Conservation (phyloP, 305 asterid species). For the Fraxinus paxiana region DNA sequence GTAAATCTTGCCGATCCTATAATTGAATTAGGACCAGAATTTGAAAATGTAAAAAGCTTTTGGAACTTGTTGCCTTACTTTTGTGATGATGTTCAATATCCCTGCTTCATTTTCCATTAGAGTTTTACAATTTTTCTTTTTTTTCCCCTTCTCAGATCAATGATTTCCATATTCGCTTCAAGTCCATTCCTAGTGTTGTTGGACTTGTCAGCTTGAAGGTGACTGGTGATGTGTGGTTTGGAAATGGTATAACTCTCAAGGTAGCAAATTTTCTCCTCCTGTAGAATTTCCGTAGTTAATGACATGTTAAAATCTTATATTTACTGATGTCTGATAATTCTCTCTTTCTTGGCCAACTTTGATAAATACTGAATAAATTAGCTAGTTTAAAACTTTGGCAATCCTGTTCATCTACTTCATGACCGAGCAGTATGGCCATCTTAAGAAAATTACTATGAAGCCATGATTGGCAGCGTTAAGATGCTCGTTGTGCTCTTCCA, state of each 20-base stretch:
- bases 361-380: background rate
- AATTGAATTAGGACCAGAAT: conserved; percentile 69
- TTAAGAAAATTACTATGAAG: background rate
- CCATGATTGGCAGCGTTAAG: background rate
- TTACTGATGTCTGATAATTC: background rate
- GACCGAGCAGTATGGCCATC: background rate
- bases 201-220: conserved; percentile 78
- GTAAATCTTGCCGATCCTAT: conserved; percentile 64
- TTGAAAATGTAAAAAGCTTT: conserved; percentile 48
- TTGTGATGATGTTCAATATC: background rate
- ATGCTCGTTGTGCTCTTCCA: background rate
- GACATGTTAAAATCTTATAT: background rate
- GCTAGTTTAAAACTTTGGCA: background rate
- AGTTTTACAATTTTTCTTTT: conserved; percentile 9
- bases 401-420: background rate
- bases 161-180: conserved; percentile 64
- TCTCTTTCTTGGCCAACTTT: background rate
- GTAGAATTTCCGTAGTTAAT: conserved; percentile 8
- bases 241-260: conserved; percentile 67
- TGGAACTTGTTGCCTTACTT: conserved; percentile 18
- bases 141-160: conserved; percentile 41
- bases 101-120: conserved; percentile 10
- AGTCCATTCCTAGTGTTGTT: conserved; percentile 74
- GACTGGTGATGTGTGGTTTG: conserved; percentile 92
- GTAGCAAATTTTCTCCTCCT: conserved; percentile 32